Evolutionary conservation across 441 rosid genomes (phyloP).

Genomic region (Adansonia madagascariensis): DNA sequence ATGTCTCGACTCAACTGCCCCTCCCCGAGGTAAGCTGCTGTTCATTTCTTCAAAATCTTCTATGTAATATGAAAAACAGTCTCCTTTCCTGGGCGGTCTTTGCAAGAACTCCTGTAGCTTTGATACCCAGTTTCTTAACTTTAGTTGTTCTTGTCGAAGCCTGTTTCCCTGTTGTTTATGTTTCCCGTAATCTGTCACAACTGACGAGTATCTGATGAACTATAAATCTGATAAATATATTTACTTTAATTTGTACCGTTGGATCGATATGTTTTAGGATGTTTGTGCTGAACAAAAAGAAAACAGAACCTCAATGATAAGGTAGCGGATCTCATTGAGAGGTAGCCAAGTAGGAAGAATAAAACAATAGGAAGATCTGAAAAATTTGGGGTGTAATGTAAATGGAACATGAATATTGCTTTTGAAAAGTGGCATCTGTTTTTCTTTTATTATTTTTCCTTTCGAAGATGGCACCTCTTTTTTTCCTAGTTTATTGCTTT

Average conservation of each 20-base stretch:
- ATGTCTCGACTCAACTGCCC: constrained; percentile 14
- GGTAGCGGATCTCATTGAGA: not conserved
- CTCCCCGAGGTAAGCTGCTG: constrained; percentile 33
- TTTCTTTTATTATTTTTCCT: not conserved
- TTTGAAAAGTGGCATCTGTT: not conserved
- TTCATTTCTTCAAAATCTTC: not conserved
- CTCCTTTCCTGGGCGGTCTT: not conserved
- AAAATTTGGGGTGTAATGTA: not conserved
- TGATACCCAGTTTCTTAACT: not conserved
- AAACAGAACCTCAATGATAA: not conserved
- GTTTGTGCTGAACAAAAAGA: not conserved
- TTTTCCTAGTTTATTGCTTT: too few species aligned
- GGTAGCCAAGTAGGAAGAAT: not conserved
- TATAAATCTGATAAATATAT: not conserved
- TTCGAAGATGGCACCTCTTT: too few species aligned
- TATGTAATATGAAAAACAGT: constrained; percentile 6
- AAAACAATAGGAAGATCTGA: not conserved
- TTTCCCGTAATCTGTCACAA: not conserved
- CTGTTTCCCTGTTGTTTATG: not conserved
- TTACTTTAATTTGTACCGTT: not conserved
- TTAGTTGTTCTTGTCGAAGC: not conserved
- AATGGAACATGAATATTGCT: not conserved
- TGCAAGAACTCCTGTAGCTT: not conserved
- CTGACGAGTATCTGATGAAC: not conserved
- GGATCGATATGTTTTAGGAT: not conserved